Evolutionary conservation across 2,329 filamentous ascomycete species (phyloP), one percentile per base, ranked within the genome.

Genomic region (Achaetomium macrosporum): DNA sequence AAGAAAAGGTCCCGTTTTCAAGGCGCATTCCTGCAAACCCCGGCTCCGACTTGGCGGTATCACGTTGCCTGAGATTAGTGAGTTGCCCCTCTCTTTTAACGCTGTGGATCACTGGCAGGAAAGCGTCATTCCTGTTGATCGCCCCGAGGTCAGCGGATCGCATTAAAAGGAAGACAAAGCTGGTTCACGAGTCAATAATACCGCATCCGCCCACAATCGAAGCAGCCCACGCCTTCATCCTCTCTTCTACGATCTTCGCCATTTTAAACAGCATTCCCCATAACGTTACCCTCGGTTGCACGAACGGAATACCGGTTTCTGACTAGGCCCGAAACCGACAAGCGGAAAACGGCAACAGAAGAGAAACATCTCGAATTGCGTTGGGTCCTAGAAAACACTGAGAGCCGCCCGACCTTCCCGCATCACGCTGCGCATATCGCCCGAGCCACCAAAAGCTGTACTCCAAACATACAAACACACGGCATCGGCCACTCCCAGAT

Each of bases 81-180:
- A 30, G 37, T 20, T 37, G 45, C 54, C 49, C 54, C 48, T 55
- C 50, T 51, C 58, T 57, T 52, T 48, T 40, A 19, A 48, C 43
- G 49, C 51, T 37, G 53, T 37, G 53, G 15, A 49, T 50, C 50
- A 49, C n/a, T 29, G 40, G 29, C 35, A 16, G 16, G 36, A 50
- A 31, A 60, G 57, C 59, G 59, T 60, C 59, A 61, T 60, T 60
- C 59, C 57, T 61, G 59, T 47, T 57, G 54, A 57, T 57, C 56
- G 20, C 40, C 31, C 42, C 42, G 54, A 52, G 31, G 47, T 47
- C 48, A 57, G 47, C 50, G 39, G 48, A 43, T 47, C 39, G 33
- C 43, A 42, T 44, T 17, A 25, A 53, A 42, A 30, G 42, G 41
- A 54, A 17, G 48, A 57, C 42, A 50, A 54, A 53, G 47, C 36